These are phyloP conservation scores for Botrytis hyacinthi DNA, from an alignment of 2,329 filamentous ascomycete species.

Conservation along the genomic window DNA sequence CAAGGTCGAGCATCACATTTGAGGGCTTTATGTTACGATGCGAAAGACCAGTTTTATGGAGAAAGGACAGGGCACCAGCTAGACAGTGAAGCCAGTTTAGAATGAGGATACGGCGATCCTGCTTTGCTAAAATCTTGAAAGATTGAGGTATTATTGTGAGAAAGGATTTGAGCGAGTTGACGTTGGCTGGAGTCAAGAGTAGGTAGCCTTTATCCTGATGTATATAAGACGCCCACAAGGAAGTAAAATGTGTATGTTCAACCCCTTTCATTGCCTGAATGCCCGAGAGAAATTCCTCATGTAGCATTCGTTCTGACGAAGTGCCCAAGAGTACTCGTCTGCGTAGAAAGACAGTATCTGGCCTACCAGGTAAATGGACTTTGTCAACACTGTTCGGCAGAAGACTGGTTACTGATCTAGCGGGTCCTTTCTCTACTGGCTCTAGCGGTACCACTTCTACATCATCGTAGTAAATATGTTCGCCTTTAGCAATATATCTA, in stretches of 20 bases:
- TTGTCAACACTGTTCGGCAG: conserved; percentile 49
- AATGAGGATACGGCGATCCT: conserved; percentile 56
- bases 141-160: conserved; percentile 61
- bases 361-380: conserved; percentile 61
- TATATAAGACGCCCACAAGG: conserved; percentile 69
- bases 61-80: conserved; percentile 61
- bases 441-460: conserved; percentile 70
- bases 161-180: conserved; percentile 66
- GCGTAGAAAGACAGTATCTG: conserved; percentile 56
- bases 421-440: conserved; percentile 56
- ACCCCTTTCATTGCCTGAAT: conserved; percentile 57
- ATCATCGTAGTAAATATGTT: conserved; percentile 62
- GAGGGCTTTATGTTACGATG: conserved; percentile 71
- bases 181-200: conserved; percentile 63
- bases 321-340: conserved; percentile 55
- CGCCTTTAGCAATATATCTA: conserved; percentile 57
- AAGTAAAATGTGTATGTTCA: conserved; percentile 67
- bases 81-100: conserved; percentile 76
- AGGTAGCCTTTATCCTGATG: conserved; percentile 62
- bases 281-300: conserved; percentile 59
- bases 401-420: conserved; percentile 43
- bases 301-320: conserved; percentile 46
- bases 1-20: conserved; percentile 63
- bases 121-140: conserved; percentile 61
- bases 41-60: conserved; percentile 62